Evolutionary conservation across 2,329 filamentous ascomycete species (phyloP), one percentile per base, ranked within the genome.

Genomic region (Periconia digitata): DNA sequence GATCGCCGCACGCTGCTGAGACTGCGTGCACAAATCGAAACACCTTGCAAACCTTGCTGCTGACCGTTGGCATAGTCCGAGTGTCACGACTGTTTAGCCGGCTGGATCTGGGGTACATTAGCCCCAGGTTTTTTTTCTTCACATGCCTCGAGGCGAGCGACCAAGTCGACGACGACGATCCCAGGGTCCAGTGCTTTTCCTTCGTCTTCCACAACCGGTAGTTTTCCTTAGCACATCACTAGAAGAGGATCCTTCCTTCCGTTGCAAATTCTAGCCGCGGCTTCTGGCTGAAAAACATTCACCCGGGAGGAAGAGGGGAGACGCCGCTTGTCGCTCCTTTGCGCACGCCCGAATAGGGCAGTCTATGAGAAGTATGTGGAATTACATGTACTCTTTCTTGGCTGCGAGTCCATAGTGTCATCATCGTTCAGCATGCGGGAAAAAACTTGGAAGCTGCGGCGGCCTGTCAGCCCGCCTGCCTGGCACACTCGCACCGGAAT

Each of bases 91-190:
- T 41, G 41, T 64, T 60, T 57, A 58, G 50, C 58, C 59, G 59
- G 50, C 20, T 24, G 49, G 49, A 59, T 55, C 63, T 67, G 66
- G 66, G 67, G 67, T 68, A 63, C 62, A 66, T 62, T 62, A 64
- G 61, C 51, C 52, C 40, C 27, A 32, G 27, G 10, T 32, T 12
- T 47, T 42, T 55, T 32, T 12, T 47, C 43, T 55, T 63, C 60
- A 62, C 59, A 61, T 60, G 47, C 43, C 46, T 49, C 39, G 35
- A 42, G 17, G 46, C 44, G 27, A 32, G 8, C n/a, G n/a, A n/a
- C n/a, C 10, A 32, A 12, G 27, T 3, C 27, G n/a, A 32, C 3
- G 50, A 42, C 51, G 47, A 58, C 60, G 47, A 58, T 62, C 60
- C 50, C 53, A 64, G 63, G 62, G 61, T 67, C 61, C 57, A 59